phyloP scores from a whole-genome alignment of 306 rosid species.

The Cucurbita ficifolia region DNA sequence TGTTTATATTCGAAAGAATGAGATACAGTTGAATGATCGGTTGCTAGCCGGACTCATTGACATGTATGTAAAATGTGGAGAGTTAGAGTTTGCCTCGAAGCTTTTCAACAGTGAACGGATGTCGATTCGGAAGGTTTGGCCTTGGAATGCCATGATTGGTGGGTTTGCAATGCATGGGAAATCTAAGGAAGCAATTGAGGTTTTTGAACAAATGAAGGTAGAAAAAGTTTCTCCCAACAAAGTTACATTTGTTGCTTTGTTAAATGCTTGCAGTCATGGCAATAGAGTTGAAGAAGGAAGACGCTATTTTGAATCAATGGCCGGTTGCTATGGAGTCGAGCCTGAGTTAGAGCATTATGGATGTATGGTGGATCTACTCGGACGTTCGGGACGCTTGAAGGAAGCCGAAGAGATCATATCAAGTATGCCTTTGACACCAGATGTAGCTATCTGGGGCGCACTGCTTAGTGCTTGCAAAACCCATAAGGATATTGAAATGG shows the following conservation, averaged over 20 bases:
- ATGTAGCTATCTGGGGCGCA: conserved; percentile 54
- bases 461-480: conserved; percentile 50
- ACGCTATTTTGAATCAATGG: conserved; percentile 34
- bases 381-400: conserved; percentile 45
- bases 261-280: conserved; percentile 68
- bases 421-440: conserved; percentile 43
- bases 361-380: conserved; percentile 57
- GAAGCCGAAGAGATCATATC: conserved; percentile 48
- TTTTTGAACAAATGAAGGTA: conserved; percentile 42
- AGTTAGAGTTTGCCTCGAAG: conserved; percentile 35
- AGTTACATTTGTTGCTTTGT: conserved; percentile 45
- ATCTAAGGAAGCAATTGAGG: conserved; percentile 32
- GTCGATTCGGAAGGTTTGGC: conserved; percentile 28
- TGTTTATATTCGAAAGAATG: conserved; percentile 32
- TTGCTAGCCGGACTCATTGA: conserved; percentile 37
- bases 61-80: conserved; percentile 64
- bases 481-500: conserved; percentile 45
- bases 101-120: conserved; percentile 15
- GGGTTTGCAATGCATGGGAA: conserved; percentile 67
- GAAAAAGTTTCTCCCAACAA: conserved; percentile 36
- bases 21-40: conserved; percentile 36
- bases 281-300: conserved; percentile 43
- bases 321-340: conserved; percentile 26
- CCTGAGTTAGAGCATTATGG: conserved; percentile 53
- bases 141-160: conserved; percentile 69